Base-by-base conservation (phyloP, 139 green algal genomes). In the Closterium sp. region DNA sequence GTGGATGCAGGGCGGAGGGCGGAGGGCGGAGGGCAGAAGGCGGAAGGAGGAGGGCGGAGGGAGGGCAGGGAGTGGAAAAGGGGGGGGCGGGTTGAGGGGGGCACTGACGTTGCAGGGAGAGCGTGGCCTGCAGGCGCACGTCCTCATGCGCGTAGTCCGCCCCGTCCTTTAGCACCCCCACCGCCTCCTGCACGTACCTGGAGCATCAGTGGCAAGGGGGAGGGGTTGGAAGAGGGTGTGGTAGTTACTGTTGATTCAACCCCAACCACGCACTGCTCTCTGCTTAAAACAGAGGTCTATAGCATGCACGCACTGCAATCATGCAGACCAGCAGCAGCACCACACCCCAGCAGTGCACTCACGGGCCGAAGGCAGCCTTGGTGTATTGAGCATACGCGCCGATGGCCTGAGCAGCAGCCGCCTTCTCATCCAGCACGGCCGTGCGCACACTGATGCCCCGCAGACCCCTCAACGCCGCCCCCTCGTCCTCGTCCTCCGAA, bases 381-480 rank as follows among this genome's bases (percentile, higher is more conserved):
- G 89, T 94, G 31, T 95, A 84, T 28, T 95, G 86, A 4, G 97
- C 96, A 88, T 97, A 98, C 24, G 88, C 19, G 9, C 96, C 96
- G 70, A 98, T 92, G 1, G 96, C 97, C 27, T 95, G 38, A 31
- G 84, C 93, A 0, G 96, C 96, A 0, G 96, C 94, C 0, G 93
- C 94, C 92, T 97, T 97, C 92, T 98, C 97, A 29, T 98, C 97
- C 93, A 97, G 89, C 21, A 98, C 95, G 28, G 95, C 96, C 31
- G 92, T 94, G 19, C 92, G 89, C n/a, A 94, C 96, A 91, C 42
- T 89, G 30, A 70, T 86, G 32, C 17, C 34, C 31, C 19, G 87
- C 11, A 96, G 92, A 22, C 88, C 70, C 22, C 88, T 38, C 62
- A 79, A 24, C 10, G 62, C 19, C 62, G 62, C 62, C 13, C 88